Evolutionary conservation across 768 basidiomycete genomes (phyloP).

Genomic region (Exidia glandulosa): DNA sequence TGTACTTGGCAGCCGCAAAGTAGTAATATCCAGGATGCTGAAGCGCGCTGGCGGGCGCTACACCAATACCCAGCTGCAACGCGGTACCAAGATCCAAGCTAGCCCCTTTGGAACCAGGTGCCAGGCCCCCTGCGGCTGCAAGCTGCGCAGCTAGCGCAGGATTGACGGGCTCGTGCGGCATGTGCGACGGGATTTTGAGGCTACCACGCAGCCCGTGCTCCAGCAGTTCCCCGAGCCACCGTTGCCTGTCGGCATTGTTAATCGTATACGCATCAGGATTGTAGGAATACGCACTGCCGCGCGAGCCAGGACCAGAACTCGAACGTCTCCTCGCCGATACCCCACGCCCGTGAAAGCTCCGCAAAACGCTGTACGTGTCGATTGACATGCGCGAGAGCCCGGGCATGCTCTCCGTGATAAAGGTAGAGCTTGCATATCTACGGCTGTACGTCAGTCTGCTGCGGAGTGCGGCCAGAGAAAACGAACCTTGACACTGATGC

Average conservation of each 20-base stretch:
- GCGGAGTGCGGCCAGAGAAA: background rate
- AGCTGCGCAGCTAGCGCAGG: constrained; percentile 21
- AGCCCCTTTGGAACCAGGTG: constrained; percentile 72
- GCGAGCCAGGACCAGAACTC: constrained; percentile 98
- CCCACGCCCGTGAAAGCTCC: constrained; percentile 84
- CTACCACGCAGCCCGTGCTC: constrained; percentile 60
- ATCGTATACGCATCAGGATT: background rate
- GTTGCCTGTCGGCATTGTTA: constrained; percentile 41
- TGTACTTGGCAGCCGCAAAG: constrained; percentile 78
- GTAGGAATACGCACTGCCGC: constrained; percentile 55
- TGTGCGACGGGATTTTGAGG: constrained; percentile 49
- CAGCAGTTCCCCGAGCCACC: constrained; percentile 81
- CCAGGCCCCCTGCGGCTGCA: constrained; percentile 47
- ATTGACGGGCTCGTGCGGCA: constrained; percentile 24
- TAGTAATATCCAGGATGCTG: constrained; percentile 93
- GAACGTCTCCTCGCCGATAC: constrained; percentile 91
- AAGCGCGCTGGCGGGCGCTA: constrained; percentile 29
- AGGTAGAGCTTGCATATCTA: constrained; percentile 86
- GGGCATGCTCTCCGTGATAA: constrained; percentile 80
- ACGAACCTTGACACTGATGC: constrained; percentile 77
- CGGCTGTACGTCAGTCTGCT: background rate
- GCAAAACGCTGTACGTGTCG: constrained; percentile 77
- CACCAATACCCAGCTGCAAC: no score
- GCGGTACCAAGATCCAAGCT: constrained; percentile 27
- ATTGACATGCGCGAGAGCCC: constrained; percentile 73